Conservation (phyloP, 2,329 filamentous ascomycete species). For the Aspergillus sp. region DNA sequence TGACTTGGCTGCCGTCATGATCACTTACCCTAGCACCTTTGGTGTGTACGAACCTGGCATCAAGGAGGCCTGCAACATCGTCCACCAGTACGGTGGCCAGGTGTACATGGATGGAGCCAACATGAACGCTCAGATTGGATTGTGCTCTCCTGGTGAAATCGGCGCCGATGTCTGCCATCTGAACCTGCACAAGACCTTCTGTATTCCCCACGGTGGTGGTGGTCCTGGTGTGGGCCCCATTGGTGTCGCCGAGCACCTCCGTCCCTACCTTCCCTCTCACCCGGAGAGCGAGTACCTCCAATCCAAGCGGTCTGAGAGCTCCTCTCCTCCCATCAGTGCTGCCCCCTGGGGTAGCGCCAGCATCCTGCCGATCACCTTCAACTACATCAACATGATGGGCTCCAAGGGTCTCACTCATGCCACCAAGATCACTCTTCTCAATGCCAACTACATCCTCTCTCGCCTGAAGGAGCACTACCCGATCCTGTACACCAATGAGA, state of each 20-base stretch:
- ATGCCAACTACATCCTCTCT: slow-evolving; percentile 94
- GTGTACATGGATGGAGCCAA: slow-evolving; percentile 99
- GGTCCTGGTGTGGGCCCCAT: slow-evolving; percentile 93
- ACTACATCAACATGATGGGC: slow-evolving; percentile 94
- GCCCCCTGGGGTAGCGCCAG: slow-evolving; percentile 85
- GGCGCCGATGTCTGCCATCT: slow-evolving; percentile 96
- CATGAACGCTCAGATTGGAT: slow-evolving; percentile 96
- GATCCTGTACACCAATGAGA: slow-evolving; percentile 89
- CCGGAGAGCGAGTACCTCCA: slow-evolving; percentile 54
- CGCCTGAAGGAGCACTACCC: slow-evolving; percentile 82
- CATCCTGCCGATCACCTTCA: slow-evolving; percentile 91
- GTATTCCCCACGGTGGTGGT: slow-evolving; percentile 92
- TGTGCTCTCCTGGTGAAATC: slow-evolving; percentile 92
- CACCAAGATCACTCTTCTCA: slow-evolving; percentile 88
- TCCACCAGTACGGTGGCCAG: slow-evolving; percentile 84
- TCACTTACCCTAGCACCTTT: slow-evolving; percentile 93
- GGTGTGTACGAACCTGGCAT: slow-evolving; percentile 91
- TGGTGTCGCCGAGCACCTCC: slow-evolving; percentile 80
- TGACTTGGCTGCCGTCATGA: slow-evolving; percentile 88
- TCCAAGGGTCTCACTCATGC: slow-evolving; percentile 78
- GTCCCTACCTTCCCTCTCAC: slow-evolving; percentile 72
- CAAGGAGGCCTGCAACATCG: slow-evolving; percentile 79
- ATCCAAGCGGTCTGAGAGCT: slow-evolving; percentile 41
- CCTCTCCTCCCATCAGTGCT: slow-evolving; percentile 70
- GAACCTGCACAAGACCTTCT: slow-evolving; percentile 98